A percentile compares a stretch with the other conserved stretches of the same genome.
Conservation (phyloP, 1,284 basidiomycete species). For the Melampsora larici-populina region DNA sequence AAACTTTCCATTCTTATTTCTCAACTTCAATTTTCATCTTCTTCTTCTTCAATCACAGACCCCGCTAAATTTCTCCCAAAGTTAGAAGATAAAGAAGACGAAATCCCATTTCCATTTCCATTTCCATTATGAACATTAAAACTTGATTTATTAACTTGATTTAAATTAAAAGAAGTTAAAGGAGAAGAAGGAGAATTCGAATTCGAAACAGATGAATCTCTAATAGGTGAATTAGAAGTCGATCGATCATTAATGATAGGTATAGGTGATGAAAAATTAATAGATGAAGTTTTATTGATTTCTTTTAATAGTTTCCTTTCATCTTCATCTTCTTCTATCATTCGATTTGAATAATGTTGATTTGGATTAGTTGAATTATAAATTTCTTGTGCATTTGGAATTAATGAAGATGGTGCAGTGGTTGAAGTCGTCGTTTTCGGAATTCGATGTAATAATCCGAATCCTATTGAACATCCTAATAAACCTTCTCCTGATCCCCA, state of each 20-base stretch:
- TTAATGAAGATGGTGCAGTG: slow-evolving; percentile 27
- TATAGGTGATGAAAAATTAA: background rate
- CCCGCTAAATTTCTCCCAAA: background rate
- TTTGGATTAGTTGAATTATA: background rate
- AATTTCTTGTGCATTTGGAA: slow-evolving; percentile 12
- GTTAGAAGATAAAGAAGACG: background rate
- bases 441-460: slow-evolving; percentile 81
- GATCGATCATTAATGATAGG: background rate
- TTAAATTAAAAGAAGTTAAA: background rate
- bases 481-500: slow-evolving; percentile 88
- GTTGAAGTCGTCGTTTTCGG: slow-evolving; percentile 57
- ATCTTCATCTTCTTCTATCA: background rate
- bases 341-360: too few species aligned
- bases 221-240: background rate
- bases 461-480: slow-evolving; percentile 82
- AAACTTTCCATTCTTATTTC: too few species aligned
- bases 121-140: too few species aligned
- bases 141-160: background rate
- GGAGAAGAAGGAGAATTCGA: background rate
- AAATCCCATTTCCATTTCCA: too few species aligned
- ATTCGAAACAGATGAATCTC: background rate
- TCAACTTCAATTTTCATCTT: background rate
- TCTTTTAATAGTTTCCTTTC: background rate
- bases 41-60: background rate
- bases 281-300: background rate